A percentile compares a stretch with the other conserved stretches of the same genome.
Conservation (phyloP, 2,329 filamentous ascomycete species). For the Cladobotryum mycophilum region DNA sequence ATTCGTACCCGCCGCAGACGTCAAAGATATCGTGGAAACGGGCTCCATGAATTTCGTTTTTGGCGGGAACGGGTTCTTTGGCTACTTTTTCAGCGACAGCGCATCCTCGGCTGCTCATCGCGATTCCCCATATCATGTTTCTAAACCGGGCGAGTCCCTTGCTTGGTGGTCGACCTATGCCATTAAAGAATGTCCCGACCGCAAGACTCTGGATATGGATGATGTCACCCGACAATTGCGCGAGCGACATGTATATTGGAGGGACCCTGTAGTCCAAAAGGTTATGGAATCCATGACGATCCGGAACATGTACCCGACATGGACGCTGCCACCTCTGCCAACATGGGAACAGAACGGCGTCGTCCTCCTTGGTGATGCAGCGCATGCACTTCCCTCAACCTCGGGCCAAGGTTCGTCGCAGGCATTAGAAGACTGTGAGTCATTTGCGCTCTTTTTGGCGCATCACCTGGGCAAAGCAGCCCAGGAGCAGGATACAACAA, state of each 20-base stretch:
- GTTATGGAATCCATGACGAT: conserved; percentile 9
- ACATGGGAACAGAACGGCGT: conserved; percentile 18
- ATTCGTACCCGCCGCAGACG: conserved; percentile 12
- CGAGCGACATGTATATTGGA: conserved; percentile 14
- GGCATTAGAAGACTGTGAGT: conserved; percentile 17
- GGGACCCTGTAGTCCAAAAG: conserved; percentile 16
- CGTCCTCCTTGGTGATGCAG: conserved; percentile 18
- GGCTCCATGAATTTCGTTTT: conserved; percentile 19
- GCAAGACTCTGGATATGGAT: conserved; percentile 12
- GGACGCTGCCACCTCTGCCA: conserved; percentile 16
- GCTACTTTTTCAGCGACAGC: conserved; percentile 16
- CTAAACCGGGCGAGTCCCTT: conserved; percentile 13
- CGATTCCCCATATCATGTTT: conserved; percentile 15
- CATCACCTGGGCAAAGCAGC: conserved; percentile 12
- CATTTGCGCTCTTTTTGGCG: conserved; percentile 13
- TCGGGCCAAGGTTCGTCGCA: conserved; percentile 18
- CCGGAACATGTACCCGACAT: conserved; percentile 17
- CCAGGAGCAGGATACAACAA: not conserved
- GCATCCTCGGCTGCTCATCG: conserved; percentile 10
- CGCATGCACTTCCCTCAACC: conserved; percentile 16
- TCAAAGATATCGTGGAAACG: conserved; percentile 14
- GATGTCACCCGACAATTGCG: conserved; percentile 15
- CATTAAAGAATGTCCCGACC: conserved; percentile 12
- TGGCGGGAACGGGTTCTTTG: conserved; percentile 19
- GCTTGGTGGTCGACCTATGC: conserved; percentile 19